Conservation (phyloP, 2,329 filamentous ascomycete species). For the Arthroderma sp. region DNA sequence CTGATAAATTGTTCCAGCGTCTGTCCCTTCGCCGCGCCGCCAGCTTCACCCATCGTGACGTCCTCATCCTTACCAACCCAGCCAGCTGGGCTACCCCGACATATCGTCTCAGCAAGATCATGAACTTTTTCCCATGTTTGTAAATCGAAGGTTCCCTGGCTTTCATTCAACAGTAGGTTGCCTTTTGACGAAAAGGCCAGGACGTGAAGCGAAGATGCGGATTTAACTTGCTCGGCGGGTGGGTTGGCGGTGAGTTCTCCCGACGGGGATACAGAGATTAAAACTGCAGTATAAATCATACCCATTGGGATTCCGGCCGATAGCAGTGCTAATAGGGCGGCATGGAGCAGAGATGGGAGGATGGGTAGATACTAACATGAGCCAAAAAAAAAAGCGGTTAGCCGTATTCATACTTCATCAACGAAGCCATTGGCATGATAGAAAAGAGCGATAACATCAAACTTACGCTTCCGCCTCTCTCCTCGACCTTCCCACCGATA, state of each 20-base stretch:
- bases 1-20: slow-evolving; percentile 49
- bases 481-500: slow-evolving; percentile 16
- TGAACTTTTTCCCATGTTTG: slow-evolving; percentile 62
- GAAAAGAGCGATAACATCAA: not conserved
- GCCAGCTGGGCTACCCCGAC: slow-evolving; percentile 47
- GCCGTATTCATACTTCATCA: not conserved
- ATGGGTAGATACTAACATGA: slow-evolving; percentile 55
- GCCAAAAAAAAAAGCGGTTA: not conserved
- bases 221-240: slow-evolving; percentile 46
- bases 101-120: slow-evolving; percentile 51
- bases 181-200: slow-evolving; percentile 65
- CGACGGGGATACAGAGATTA: slow-evolving; percentile 44
- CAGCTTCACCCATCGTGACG: slow-evolving; percentile 17
- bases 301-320: slow-evolving; percentile 72
- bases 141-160: slow-evolving; percentile 63
- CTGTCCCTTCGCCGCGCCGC: slow-evolving; percentile 26
- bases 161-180: slow-evolving; percentile 65
- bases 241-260: slow-evolving; percentile 45
- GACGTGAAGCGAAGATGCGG: slow-evolving; percentile 63
- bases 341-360: slow-evolving; percentile 70
- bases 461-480: slow-evolving; percentile 28
- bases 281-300: slow-evolving; percentile 53
- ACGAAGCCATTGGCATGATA: not conserved
- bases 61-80: slow-evolving; percentile 36
- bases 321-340: slow-evolving; percentile 62